A percentile compares a stretch with the other conserved stretches of the same genome.
Conservation (phyloP, 2,329 filamentous ascomycete genomes). For the Ophiostoma pallidulum region DNA sequence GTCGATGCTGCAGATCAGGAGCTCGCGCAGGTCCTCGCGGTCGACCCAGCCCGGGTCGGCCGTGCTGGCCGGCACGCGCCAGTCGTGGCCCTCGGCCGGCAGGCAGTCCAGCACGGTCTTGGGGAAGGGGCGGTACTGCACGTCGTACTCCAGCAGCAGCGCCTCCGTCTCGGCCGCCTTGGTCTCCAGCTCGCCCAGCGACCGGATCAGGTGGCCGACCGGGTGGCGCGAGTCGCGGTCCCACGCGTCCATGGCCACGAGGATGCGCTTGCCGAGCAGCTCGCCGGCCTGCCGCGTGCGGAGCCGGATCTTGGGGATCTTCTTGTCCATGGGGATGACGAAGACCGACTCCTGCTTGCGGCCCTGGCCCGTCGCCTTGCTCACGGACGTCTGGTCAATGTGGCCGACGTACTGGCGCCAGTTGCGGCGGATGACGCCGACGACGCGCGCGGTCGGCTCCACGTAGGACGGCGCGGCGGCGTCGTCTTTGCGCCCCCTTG, state of each 20-base stretch:
- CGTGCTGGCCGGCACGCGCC: slow-evolving; percentile 74
- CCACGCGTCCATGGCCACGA: slow-evolving; percentile 94
- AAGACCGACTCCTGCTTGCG: slow-evolving; percentile 88
- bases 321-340: slow-evolving; percentile 95
- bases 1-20: slow-evolving; percentile 95
- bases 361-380: slow-evolving; percentile 62
- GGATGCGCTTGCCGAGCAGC: slow-evolving; percentile 78
- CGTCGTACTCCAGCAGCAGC: slow-evolving; percentile 86
- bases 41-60: slow-evolving; percentile 82
- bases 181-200: slow-evolving; percentile 84
- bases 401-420: slow-evolving; percentile 98
- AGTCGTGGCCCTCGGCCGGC: slow-evolving; percentile 82
- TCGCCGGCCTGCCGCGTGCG: slow-evolving; percentile 84
- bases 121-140: slow-evolving; percentile 94
- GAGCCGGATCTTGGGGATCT: slow-evolving; percentile 89
- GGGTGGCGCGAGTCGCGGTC: slow-evolving; percentile 89
- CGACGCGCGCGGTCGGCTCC: slow-evolving; percentile 85
- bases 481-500: slow-evolving; percentile 67
- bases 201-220: slow-evolving; percentile 85
- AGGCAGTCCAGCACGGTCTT: slow-evolving; percentile 92
- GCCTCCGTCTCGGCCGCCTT: slow-evolving; percentile 98
- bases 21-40: slow-evolving; percentile 70
- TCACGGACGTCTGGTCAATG: slow-evolving; percentile 78
- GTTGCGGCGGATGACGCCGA: slow-evolving; percentile 88
- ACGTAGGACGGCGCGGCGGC: slow-evolving; percentile 34